Evolutionary conservation across 2,329 filamentous ascomycete species (phyloP).

Genomic region (Dothiorella sarmentorum): DNA sequence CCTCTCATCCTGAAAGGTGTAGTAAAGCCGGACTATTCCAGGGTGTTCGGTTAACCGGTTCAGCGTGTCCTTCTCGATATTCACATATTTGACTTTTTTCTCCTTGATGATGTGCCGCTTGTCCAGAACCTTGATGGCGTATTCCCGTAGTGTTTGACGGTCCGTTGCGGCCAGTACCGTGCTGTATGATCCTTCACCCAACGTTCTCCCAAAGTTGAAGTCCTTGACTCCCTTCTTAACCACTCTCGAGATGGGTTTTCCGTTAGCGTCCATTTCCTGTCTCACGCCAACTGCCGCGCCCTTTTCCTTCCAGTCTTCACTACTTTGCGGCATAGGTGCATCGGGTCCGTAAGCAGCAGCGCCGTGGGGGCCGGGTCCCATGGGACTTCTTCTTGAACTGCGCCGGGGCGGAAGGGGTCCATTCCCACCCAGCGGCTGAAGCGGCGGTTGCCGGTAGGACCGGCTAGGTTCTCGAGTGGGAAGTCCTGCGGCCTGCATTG

Average conservation of each 20-base stretch:
- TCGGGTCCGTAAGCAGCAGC: conserved; percentile 58
- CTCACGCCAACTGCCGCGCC: conserved; percentile 83
- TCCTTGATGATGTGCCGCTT: conserved; percentile 99
- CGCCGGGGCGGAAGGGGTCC: conserved; percentile 69
- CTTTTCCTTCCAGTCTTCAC: conserved; percentile 92
- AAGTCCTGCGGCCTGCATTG: conserved; percentile 54
- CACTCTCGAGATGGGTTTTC: conserved; percentile 74
- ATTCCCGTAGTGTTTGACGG: conserved; percentile 89
- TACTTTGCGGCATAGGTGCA: conserved; percentile 60
- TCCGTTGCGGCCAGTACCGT: conserved; percentile 92
- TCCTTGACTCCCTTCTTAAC: conserved; percentile 98
- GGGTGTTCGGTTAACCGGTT: conserved; percentile 96
- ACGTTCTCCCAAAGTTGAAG: conserved; percentile 84
- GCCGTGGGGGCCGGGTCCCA: conserved; percentile 50
- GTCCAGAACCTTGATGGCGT: conserved; percentile 96
- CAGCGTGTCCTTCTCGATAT: conserved; percentile 97
- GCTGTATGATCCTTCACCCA: conserved; percentile 97
- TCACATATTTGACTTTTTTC: conserved; percentile 99
- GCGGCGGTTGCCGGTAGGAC: conserved; percentile 59
- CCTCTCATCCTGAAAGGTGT: conserved; percentile 96
- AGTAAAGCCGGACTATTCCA: conserved; percentile 93
- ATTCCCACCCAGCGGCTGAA: conserved; percentile 54
- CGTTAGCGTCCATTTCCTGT: conserved; percentile 80
- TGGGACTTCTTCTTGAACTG: conserved; percentile 68
- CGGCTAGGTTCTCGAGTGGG: conserved; percentile 67